Base-by-base conservation (phyloP, 805 yeast genomes). In the Starmerella apicola region DNA sequence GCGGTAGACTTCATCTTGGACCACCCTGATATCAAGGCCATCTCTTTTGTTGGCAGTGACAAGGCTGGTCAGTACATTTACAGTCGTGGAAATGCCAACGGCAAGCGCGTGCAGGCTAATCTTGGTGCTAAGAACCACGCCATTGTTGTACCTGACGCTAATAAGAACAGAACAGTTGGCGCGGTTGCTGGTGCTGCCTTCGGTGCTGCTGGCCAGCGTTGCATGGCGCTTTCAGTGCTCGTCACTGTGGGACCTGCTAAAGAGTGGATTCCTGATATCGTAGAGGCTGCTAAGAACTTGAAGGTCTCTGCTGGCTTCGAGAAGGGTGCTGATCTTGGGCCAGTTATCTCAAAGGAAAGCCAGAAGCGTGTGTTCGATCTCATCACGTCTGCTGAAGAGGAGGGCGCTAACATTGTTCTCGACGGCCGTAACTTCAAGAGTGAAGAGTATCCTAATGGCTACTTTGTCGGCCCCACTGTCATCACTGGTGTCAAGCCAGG, bases 151-250 rank as follows among this genome's bases (percentile, higher is more conserved):
- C 83, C 85, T 15, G 86, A 79, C 52, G 83, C 84, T 34, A 72
- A 76, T 61, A 72, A 74, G 58, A 60, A 63, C 45, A 73, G 72
- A 46, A 71, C 81, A 36, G 62, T 79, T 50, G 75, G 73, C 55
- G 77, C 81, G 40, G 63, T 79, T 35, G 75, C 68, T 43, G 80
- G 83, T 36, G 84, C 86, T 39, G 81, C 84, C 19, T 79, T 79
- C 59, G 84, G 86, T 24, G 85, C 86, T 37, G 85, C 86, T 16
- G 88, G 86, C 46, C 88, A 79, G 67, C 73, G 85, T 56, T 79
- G 88, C 62, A 75, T 79, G 81, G 81, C 83, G 9, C 74, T 80
- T 38, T 76, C 81, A 18, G 81, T 76, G 26, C 65, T 80, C 46
- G 81, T 79, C 37, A 71, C 82, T 16, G 84, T 80, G 19, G 85